Evolutionary conservation across 805 yeast species (phyloP).

Genomic region (Ogataea pilisensis): DNA sequence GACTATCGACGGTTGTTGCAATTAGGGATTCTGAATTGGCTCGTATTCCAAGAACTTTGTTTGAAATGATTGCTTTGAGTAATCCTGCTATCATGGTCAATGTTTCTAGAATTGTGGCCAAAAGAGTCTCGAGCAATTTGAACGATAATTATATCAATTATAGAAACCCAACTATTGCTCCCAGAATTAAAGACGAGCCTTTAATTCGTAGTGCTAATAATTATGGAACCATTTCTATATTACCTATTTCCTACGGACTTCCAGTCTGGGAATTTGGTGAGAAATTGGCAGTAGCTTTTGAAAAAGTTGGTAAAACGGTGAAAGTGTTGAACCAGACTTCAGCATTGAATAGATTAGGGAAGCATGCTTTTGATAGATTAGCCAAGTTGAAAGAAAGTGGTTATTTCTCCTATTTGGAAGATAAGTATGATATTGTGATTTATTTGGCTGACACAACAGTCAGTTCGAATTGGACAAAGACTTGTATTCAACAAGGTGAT

Average conservation of each 20-base stretch:
- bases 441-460: conserved; percentile 85
- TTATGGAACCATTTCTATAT: conserved; percentile 77
- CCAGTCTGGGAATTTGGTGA: conserved; percentile 86
- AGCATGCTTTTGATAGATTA: conserved; percentile 87
- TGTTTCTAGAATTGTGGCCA: conserved; percentile 83
- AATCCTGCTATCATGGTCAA: conserved; percentile 90
- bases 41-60: conserved; percentile 83
- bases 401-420: conserved; percentile 87
- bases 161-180: conserved; percentile 24
- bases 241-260: conserved; percentile 77
- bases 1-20: conserved; percentile 71
- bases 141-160: conserved; percentile 11
- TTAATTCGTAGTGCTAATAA: conserved; percentile 37
- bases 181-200: conserved; percentile 31
- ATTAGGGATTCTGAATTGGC: conserved; percentile 93
- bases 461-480: conserved; percentile 82
- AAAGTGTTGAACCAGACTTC: conserved; percentile 81
- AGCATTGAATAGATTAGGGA: conserved; percentile 74
- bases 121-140: conserved; percentile 31
- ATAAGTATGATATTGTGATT: conserved; percentile 78
- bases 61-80: conserved; percentile 77
- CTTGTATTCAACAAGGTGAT: conserved; percentile 93
- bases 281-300: conserved; percentile 64
- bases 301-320: conserved; percentile 66
- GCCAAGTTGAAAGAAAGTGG: conserved; percentile 85